Base-by-base conservation (phyloP, 257 asterid genomes). In the Fraxinus excelsior region DNA sequence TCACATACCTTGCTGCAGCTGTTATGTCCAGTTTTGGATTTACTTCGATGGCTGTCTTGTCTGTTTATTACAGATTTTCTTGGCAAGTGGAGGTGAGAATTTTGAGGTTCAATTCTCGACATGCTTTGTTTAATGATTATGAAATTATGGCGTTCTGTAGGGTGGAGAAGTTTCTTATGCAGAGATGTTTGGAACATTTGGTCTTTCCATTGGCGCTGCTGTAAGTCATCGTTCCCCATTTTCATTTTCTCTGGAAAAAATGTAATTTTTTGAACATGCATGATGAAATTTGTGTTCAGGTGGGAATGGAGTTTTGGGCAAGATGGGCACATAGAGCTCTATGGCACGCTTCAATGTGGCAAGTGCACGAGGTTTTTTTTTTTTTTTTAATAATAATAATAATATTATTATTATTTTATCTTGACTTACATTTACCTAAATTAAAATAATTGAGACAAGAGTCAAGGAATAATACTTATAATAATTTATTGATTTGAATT, bases 161-260 rank as follows among this genome's bases (percentile, higher is more conserved):
- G 98, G 99, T 25, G 98, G 96, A 44, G 97, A 85, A 49, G 79
- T 96, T 40, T 94, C 98, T 23, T 89, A 76, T 16, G 80, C 88
- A 31, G 99, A 96, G 81, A 96, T 96, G 97, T 87, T 96, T 56
- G 97, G 97, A 65, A 93, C 97, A 81, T 96, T 96, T 83, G 94
- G 97, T 21, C 97, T 96, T 60, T 91, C 99, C 9, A 84, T 93
- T 68, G 99, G 99, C 14, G 97, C 99, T 72, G 99, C 99, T 19
- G 99, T 96, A 78, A 90, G 97, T 87, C 34, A 1, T 8, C 78
- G 0, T 34, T 28, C 25, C 14, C 74, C 7, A 18, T 14, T 14
- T 2, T 13, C 5, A 29, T 29, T 29, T 29, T 29, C 32, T 34
- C 1, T 29, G 18, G 32, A 67, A 16, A 16, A 29, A 29, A 29